A percentile compares a stretch with the other conserved stretches of the same genome.
phyloP scores from a whole-genome alignment of 305 asterid species.

The Solanum aculeatissimum region DNA sequence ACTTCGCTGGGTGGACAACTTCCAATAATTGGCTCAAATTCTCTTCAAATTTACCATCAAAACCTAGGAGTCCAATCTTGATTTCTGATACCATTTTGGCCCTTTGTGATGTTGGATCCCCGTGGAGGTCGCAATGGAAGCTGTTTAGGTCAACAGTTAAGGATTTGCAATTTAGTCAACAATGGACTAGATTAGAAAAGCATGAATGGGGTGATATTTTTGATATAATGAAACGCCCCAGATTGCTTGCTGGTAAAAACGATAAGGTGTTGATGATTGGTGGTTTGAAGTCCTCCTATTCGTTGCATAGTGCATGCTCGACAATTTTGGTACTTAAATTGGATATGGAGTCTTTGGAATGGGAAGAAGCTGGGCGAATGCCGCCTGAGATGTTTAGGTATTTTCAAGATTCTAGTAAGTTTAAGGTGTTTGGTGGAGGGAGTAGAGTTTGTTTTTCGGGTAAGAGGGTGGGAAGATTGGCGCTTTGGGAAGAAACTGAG shows the following conservation, averaged over 20 bases:
- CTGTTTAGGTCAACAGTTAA: conserved; percentile 53
- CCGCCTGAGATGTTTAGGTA: conserved; percentile 68
- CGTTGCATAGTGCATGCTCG: conserved; percentile 64
- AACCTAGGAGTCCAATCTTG: conserved; percentile 78
- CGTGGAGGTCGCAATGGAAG: conserved; percentile 98
- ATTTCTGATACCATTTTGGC: conserved; percentile 51
- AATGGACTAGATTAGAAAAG: conserved; percentile 66
- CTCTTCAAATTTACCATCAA: conserved; percentile 81
- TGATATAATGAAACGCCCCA: conserved; percentile 67
- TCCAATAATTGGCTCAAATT: conserved; percentile 59
- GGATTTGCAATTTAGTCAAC: conserved; percentile 42
- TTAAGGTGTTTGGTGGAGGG: conserved; percentile 94
- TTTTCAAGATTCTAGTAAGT: conserved; percentile 79
- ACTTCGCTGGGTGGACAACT: conserved; percentile 28
- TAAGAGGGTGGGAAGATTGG: conserved; percentile 67
- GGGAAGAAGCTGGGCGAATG: conserved; percentile 96
- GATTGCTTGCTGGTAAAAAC: conserved; percentile 56
- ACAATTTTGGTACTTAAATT: conserved; percentile 74
- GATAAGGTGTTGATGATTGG: conserved; percentile 75
- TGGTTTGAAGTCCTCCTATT: conserved; percentile 64
- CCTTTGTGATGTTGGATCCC: conserved; percentile 83
- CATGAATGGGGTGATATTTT: conserved; percentile 89
- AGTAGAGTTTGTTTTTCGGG: conserved; percentile 80
- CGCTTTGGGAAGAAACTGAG: conserved; percentile 65
- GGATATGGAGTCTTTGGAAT: conserved; percentile 75